Evolutionary conservation across 2,329 filamentous ascomycete species (phyloP).

Genomic region (Exophiala sp.): DNA sequence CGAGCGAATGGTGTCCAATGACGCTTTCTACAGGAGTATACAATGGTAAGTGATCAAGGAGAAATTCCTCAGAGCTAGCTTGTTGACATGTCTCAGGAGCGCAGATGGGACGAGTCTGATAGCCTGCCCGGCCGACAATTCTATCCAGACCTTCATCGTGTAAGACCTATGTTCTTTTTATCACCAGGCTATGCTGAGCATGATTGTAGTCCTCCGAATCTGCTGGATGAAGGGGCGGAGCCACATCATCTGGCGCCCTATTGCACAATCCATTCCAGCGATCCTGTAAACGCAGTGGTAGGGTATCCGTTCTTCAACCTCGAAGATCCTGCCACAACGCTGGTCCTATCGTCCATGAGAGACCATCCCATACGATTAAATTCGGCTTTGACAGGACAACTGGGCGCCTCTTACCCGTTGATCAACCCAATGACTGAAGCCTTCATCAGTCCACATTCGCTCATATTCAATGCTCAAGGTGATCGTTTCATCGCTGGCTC

Average conservation of each 20-base stretch:
- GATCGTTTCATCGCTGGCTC: constrained; percentile 54
- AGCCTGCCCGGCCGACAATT: constrained; percentile 48
- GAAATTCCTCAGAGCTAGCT: background rate
- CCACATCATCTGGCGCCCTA: constrained; percentile 43
- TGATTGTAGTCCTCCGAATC: constrained; percentile 42
- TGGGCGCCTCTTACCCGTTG: constrained; percentile 50
- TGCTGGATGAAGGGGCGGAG: constrained; percentile 38
- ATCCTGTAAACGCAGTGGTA: constrained; percentile 50
- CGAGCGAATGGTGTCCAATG: background rate
- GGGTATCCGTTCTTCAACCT: constrained; percentile 52
- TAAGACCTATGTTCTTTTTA: constrained; percentile 30
- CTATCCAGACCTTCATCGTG: constrained; percentile 51
- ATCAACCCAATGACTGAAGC: constrained; percentile 52
- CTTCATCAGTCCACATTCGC: constrained; percentile 50
- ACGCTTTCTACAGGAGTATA: constrained; percentile 43
- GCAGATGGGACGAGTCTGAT: constrained; percentile 55
- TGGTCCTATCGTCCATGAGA: constrained; percentile 48
- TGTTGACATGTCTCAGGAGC: constrained; percentile 33
- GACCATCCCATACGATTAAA: constrained; percentile 53
- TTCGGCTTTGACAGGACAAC: constrained; percentile 48
- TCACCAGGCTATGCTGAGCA: too few relatives aligned
- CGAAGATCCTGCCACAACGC: constrained; percentile 44
- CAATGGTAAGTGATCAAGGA: constrained; percentile 37
- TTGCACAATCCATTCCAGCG: constrained; percentile 41
- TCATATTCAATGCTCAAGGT: constrained; percentile 48